These are phyloP conservation scores for Polymyxa betae DNA, from an alignment of 208 protist genomes.

Conservation along the genomic window DNA sequence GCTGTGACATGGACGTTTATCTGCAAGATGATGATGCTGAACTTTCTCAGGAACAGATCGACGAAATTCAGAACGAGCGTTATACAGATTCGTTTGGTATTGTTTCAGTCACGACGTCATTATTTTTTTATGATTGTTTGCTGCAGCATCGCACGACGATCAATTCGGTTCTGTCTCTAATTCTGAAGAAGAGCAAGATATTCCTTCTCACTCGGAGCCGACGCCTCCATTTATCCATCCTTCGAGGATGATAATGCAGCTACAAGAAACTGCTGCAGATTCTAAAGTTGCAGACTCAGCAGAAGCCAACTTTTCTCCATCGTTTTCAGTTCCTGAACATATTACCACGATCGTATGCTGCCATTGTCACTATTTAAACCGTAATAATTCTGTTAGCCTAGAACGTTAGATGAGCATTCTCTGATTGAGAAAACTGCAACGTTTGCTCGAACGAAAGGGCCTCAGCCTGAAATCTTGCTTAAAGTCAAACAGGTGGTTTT, in stretches of 20 bases:
- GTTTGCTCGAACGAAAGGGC: not conserved
- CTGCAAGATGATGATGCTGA: constrained; percentile 1
- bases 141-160: not conserved
- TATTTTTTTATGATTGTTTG: not conserved
- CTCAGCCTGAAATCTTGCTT: not conserved
- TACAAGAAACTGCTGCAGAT: not conserved
- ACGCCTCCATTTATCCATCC: not conserved
- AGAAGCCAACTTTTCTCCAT: not conserved
- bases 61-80: not conserved
- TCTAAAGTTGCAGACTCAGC: too few species aligned
- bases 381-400: not conserved
- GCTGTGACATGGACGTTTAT: not conserved
- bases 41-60: not conserved
- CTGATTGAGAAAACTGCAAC: constrained; percentile 36
- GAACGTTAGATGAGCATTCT: not conserved
- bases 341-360: not conserved
- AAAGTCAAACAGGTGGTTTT: constrained; percentile 16
- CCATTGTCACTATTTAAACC: not conserved
- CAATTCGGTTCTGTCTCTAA: not conserved
- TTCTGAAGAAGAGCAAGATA: not conserved
- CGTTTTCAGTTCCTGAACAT: not conserved
- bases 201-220: too few species aligned
- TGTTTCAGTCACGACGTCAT: not conserved
- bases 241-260: not conserved
- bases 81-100: not conserved